These are phyloP conservation scores for Botrytis aclada DNA, from an alignment of 2,329 filamentous ascomycete species.

Conservation along the genomic window DNA sequence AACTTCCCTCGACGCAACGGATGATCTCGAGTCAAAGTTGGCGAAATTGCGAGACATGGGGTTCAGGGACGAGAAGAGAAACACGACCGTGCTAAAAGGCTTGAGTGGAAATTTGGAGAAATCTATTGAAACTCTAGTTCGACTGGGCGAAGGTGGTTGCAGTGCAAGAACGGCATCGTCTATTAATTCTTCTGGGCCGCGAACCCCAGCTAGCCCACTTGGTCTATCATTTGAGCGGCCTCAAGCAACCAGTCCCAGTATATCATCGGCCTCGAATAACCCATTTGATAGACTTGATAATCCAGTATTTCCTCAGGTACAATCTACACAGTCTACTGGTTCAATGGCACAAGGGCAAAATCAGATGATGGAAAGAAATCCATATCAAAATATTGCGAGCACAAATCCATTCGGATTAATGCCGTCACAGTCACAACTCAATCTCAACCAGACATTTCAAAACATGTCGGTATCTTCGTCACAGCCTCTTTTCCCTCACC, in stretches of 20 bases:
- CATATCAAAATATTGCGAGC: conserved; percentile 31
- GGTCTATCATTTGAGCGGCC: conserved; percentile 35
- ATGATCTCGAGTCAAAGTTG: conserved; percentile 74
- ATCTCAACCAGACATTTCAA: conserved; percentile 63
- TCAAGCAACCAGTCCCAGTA: conserved; percentile 24
- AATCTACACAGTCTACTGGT: conserved; percentile 64
- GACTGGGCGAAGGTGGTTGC: conserved; percentile 67
- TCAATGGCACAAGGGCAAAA: conserved; percentile 54
- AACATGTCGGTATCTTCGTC: conserved; percentile 62
- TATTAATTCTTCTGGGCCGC: conserved; percentile 50
- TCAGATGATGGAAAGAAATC: conserved; percentile 28
- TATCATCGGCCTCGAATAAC: conserved; percentile 50
- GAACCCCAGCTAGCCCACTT: conserved; percentile 42
- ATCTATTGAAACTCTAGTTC: conserved; percentile 78
- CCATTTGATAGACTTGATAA: conserved; percentile 60
- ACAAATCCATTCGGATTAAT: conserved; percentile 68
- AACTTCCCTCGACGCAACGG: conserved; percentile 54
- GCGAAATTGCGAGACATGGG: conserved; percentile 83
- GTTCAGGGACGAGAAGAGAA: conserved; percentile 79
- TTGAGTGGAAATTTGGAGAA: conserved; percentile 82
- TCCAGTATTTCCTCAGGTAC: conserved; percentile 50
- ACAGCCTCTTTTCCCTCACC: conserved; percentile 70
- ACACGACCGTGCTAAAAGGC: conserved; percentile 75
- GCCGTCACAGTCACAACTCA: conserved; percentile 43
- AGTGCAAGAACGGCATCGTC: conserved; percentile 39